Evolutionary conservation across 202 grass and related monocot genomes (phyloP).

Genomic region (Digitaria exilis): DNA sequence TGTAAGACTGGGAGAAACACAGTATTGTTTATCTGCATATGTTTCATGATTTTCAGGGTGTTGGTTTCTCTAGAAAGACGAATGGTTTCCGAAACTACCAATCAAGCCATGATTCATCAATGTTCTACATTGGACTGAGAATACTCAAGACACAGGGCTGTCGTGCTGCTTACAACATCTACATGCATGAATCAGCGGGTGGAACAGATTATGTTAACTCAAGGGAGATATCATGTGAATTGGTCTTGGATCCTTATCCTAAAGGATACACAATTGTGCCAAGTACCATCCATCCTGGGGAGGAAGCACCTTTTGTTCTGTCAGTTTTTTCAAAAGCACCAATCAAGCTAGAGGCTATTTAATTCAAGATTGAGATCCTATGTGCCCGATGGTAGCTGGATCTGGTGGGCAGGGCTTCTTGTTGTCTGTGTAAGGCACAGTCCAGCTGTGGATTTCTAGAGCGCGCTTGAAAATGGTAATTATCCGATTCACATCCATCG

Average conservation of each 20-base stretch:
- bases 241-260: conserved; percentile 92
- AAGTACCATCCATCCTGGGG: conserved; percentile 95
- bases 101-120: conserved; percentile 91
- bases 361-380: conserved; percentile 39
- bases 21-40: conserved; percentile 21
- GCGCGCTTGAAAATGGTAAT: conserved; percentile 28
- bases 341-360: conserved; percentile 92
- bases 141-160: conserved; percentile 96
- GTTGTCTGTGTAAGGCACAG: conserved; percentile 27
- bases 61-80: conserved; percentile 95
- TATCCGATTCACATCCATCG: background rate
- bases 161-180: conserved; percentile 98
- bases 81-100: conserved; percentile 95
- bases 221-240: conserved; percentile 97
- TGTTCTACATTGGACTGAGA: conserved; percentile 97
- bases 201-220: conserved; percentile 99
- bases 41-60: conserved; percentile 68
- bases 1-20: conserved; percentile 15
- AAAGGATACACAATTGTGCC: conserved; percentile 99
- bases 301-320: conserved; percentile 98
- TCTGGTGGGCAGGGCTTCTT: conserved; percentile 34
- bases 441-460: conserved; percentile 42
- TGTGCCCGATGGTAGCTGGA: conserved; percentile 18
- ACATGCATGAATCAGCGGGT: conserved; percentile 96
- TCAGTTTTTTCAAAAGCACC: conserved; percentile 99